Conservation (phyloP, 2,329 filamentous ascomycete species). For the Monosporascus cannonballus region DNA sequence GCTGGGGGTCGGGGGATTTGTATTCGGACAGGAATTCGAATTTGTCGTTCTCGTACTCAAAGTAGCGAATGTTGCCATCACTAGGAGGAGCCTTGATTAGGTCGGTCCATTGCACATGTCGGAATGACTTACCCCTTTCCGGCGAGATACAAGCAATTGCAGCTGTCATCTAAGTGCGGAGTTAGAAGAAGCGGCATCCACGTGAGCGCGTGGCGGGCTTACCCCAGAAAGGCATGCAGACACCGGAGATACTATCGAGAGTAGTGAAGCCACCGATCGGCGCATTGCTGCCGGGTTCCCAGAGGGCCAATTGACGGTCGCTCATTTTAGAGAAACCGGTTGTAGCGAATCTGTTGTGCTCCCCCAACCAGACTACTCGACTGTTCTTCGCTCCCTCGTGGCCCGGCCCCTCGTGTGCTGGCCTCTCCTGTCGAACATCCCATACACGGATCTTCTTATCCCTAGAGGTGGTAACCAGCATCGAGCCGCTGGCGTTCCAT, state of each 20-base stretch:
- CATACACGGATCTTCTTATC: slow-evolving; percentile 98
- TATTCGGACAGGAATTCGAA: slow-evolving; percentile 97
- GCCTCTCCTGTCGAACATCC: slow-evolving; percentile 90
- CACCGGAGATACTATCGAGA: slow-evolving; percentile 91
- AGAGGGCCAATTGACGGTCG: slow-evolving; percentile 89
- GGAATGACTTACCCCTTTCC: slow-evolving; percentile 75
- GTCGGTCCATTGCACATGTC: not conserved
- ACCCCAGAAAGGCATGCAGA: slow-evolving; percentile 99
- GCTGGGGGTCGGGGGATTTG: slow-evolving; percentile 92
- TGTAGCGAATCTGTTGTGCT: slow-evolving; percentile 91
- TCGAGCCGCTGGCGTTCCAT: slow-evolving; percentile 84
- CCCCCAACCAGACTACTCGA: slow-evolving; percentile 92
- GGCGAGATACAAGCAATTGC: slow-evolving; percentile 89
- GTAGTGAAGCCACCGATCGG: slow-evolving; percentile 87
- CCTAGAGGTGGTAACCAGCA: slow-evolving; percentile 86
- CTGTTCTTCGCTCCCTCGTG: slow-evolving; percentile 97
- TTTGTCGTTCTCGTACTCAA: slow-evolving; percentile 96
- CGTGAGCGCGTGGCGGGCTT: slow-evolving; percentile 17
- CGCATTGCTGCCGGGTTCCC: slow-evolving; percentile 82
- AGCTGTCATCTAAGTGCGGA: slow-evolving; percentile 64
- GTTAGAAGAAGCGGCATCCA: slow-evolving; percentile 14
- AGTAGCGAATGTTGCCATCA: slow-evolving; percentile 98
- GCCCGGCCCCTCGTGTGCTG: slow-evolving; percentile 76
- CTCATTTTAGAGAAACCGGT: slow-evolving; percentile 99
- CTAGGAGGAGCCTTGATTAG: slow-evolving; percentile 37